These are phyloP conservation scores for Scheffersomyces ergatensis DNA, from an alignment of 805 yeast species.

Conservation along the genomic window DNA sequence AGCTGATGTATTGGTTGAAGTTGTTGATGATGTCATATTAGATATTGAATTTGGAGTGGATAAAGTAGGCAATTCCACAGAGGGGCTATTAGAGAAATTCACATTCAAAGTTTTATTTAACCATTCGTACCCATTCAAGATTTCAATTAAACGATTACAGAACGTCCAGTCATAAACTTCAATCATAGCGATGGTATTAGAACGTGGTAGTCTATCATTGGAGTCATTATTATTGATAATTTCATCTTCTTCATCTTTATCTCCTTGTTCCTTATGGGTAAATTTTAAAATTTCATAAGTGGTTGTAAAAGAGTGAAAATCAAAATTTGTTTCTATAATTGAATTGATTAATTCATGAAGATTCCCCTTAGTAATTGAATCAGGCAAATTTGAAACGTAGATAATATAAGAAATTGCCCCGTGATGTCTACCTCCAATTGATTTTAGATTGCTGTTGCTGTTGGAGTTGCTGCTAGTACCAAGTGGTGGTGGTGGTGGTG, in stretches of 20 bases:
- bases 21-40: not conserved
- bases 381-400: slow-evolving; percentile 12
- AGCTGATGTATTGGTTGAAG: not conserved
- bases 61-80: not conserved
- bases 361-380: slow-evolving; percentile 7
- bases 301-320: not conserved
- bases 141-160: slow-evolving; percentile 8
- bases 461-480: too few relatives aligned
- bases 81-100: slow-evolving; percentile 5
- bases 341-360: slow-evolving; percentile 14
- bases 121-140: slow-evolving; percentile 26
- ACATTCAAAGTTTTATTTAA: slow-evolving; percentile 13
- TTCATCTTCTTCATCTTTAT: not conserved
- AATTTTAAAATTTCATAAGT: slow-evolving; percentile 7
- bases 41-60: not conserved
- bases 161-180: slow-evolving; percentile 1
- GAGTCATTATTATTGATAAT: too few relatives aligned
- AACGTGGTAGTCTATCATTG: not conserved
- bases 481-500: too few relatives aligned
- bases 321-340: slow-evolving; percentile 11
- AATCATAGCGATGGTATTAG: not conserved
- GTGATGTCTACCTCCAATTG: not conserved
- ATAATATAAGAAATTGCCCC: not conserved
- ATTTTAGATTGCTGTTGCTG: too few relatives aligned
- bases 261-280: not conserved